Conservation (phyloP, 345 rosid genomes). For the Ceriops tagal region DNA sequence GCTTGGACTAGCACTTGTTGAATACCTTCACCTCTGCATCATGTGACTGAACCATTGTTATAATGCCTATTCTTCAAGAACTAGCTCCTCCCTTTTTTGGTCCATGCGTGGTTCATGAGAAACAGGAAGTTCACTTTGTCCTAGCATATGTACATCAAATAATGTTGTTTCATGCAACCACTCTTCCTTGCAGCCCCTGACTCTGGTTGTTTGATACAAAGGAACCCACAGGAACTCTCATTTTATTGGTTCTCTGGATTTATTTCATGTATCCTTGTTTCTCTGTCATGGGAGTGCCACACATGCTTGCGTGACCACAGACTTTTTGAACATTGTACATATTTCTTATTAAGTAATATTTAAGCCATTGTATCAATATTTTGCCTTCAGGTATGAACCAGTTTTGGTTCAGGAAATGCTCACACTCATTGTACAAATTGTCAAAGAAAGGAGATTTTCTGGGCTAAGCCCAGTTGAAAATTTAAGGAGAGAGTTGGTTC, state of each 20-base stretch:
- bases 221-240: neutral
- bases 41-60: no score
- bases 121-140: no score
- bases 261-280: neutral
- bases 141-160: neutral
- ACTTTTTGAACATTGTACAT: slow-evolving; percentile 5
- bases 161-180: neutral
- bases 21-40: no score
- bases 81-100: no score
- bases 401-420: slow-evolving; percentile 88
- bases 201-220: no score
- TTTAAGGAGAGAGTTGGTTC: slow-evolving; percentile 82
- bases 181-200: no score
- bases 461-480: slow-evolving; percentile 67
- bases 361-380: slow-evolving; percentile 15
- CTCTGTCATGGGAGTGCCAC: neutral
- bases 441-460: slow-evolving; percentile 89
- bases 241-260: neutral
- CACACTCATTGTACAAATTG: slow-evolving; percentile 70
- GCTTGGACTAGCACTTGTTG: no score
- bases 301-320: neutral
- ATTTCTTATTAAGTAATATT: slow-evolving; percentile 1
- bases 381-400: slow-evolving; percentile 70
- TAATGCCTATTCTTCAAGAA: no score
- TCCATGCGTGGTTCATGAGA: no score